These are phyloP conservation scores for Carallia brachiata DNA, from an alignment of 345 rosid species.

Conservation along the genomic window DNA sequence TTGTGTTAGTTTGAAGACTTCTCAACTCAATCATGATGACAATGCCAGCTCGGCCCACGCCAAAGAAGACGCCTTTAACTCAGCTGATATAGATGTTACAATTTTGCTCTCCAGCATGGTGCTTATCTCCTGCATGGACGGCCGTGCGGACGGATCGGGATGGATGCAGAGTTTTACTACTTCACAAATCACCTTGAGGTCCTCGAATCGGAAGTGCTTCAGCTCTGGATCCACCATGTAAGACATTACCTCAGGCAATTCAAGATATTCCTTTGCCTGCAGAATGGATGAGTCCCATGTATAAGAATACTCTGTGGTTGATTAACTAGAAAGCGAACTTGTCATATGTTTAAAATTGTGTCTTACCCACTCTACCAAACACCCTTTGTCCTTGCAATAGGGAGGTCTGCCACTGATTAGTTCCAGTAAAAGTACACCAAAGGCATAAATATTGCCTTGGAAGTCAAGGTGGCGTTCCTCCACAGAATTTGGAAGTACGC, in stretches of 20 bases:
- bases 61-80: conserved; percentile 75
- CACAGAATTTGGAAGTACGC: conserved; percentile 71
- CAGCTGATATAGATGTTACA: conserved; percentile 66
- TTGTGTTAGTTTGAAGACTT: conserved; percentile 20
- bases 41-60: conserved; percentile 99
- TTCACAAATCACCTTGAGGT: conserved; percentile 76
- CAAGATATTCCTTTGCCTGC: conserved; percentile 91
- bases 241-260: conserved; percentile 68
- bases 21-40: conserved; percentile 47
- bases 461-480: conserved; percentile 76
- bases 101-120: conserved; percentile 61
- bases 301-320: not conserved
- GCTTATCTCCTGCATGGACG: conserved; percentile 66
- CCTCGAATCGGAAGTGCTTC: conserved; percentile 69
- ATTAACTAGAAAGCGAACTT: not conserved
- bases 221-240: conserved; percentile 84
- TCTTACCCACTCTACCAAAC: conserved; percentile 86
- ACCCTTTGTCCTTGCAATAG: conserved; percentile 81
- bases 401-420: conserved; percentile 91
- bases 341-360: conserved; percentile 1
- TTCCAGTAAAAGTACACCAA: conserved; percentile 83
- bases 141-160: conserved; percentile 51
- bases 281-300: conserved; percentile 4
- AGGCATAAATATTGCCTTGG: conserved; percentile 82
- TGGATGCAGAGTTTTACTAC: conserved; percentile 64